phyloP scores from a whole-genome alignment of 2,329 filamentous ascomycete species.

The Epichloe brachyelytri region DNA sequence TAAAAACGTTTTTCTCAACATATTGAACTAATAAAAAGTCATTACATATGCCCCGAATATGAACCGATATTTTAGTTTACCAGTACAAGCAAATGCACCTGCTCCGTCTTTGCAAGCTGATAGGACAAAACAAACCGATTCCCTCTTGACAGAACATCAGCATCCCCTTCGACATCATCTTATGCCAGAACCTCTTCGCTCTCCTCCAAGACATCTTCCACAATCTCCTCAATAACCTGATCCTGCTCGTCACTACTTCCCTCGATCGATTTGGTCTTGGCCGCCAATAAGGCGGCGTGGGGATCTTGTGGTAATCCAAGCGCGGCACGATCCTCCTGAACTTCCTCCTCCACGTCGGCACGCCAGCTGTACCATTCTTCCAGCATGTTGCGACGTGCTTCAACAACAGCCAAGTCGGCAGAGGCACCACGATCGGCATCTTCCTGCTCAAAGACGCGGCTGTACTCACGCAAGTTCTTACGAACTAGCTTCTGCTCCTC shows the following conservation, averaged over 20 bases:
- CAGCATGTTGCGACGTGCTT: conserved; percentile 68
- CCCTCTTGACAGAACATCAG: not conserved
- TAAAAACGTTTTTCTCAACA: not conserved
- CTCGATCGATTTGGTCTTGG: conserved; percentile 39
- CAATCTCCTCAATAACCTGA: conserved; percentile 75
- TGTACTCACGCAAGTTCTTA: conserved; percentile 97
- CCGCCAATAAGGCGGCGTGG: conserved; percentile 46
- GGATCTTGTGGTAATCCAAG: conserved; percentile 54
- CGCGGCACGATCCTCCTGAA: conserved; percentile 56
- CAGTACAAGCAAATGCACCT: conserved; percentile 20
- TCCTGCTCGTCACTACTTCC: conserved; percentile 51
- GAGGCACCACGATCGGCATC: conserved; percentile 88
- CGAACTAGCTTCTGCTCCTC: conserved; percentile 96
- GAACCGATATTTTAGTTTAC: conserved; percentile 12
- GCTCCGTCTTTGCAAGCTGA: conserved; percentile 16
- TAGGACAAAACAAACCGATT: conserved; percentile 8
- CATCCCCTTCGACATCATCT: conserved; percentile 3
- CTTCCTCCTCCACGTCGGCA: conserved; percentile 55
- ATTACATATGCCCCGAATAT: conserved; percentile 3
- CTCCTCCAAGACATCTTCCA: conserved; percentile 75
- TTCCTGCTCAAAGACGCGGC: conserved; percentile 85
- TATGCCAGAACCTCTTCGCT: conserved; percentile 58
- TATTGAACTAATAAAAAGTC: conserved; percentile 1
- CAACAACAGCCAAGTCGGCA: conserved; percentile 86
- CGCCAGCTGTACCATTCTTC: conserved; percentile 86